Evolutionary conservation across 768 basidiomycete species (phyloP), one percentile per base, ranked within the genome.

Genomic region (Kondoa subrosea): DNA sequence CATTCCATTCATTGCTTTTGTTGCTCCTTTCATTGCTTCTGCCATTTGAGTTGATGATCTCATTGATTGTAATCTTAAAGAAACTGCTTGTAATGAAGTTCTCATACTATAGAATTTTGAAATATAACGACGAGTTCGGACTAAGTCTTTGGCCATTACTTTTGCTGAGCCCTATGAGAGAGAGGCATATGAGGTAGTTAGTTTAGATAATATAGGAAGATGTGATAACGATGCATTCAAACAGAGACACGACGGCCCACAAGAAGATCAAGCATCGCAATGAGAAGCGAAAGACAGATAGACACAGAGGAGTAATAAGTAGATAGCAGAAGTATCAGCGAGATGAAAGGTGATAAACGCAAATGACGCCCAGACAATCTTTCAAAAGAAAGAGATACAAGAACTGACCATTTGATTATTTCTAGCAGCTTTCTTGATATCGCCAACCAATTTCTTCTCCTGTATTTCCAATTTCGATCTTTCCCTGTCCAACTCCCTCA

Each of bases 81-180:
- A 85, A 56, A 99, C 89, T 3, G 93, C 95, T 78, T 99, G 95
- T 1, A 99, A 82, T 76, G 97, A 95, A 1, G 95, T 97, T 67
- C 89, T 84, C 93, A 99, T 97, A 76, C 92, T 90, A 76, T 95
- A 89, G 81, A 99, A 99, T 77, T 96, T 97, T 79, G 96, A 91
- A 29, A 91, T 82, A 76, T 99, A 97, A 74, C 88, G 84, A 62
- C 95, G 83, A 14, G 93, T 97, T 71, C 95, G 85, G 71, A 97
- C 91, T 67, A 99, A 86, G 76, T 99, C 95, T 78, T 95, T 97
- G 29, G 95, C 95, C 87, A 96, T 95, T 71, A 97, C 88, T 82
- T 97, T 97, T 81, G 92, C 96, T 26, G 93, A 91, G 76, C 90
- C 91, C 93, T 97, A 78, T 12, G 33, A 21, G 26, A 21, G 8